phyloP scores from a whole-genome alignment of 176 grass and related monocot genomes.

The Oryza rufipogon region DNA sequence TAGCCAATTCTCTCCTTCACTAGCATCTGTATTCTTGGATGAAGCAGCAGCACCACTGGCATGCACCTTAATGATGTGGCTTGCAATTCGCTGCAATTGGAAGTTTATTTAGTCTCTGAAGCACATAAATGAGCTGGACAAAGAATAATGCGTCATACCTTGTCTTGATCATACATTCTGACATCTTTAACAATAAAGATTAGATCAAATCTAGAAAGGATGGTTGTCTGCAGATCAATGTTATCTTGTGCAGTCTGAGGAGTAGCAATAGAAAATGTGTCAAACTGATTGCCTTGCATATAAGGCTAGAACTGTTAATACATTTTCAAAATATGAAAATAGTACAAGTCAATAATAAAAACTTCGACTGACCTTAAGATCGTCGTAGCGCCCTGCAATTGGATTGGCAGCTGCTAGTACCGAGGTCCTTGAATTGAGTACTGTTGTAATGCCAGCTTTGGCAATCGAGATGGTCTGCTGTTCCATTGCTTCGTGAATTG shows the following conservation, averaged over 20 bases:
- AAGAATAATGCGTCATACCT: slow-evolving; percentile 54
- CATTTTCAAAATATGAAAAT: background rate
- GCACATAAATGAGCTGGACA: background rate
- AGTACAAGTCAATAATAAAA: background rate
- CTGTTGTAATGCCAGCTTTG: slow-evolving; percentile 98
- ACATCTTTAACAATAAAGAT: slow-evolving; percentile 98
- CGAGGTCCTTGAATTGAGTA: slow-evolving; percentile 94
- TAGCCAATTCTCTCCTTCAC: slow-evolving; percentile 95
- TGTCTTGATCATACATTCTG: slow-evolving; percentile 92
- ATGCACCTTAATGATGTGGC: slow-evolving; percentile 96
- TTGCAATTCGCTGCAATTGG: slow-evolving; percentile 67
- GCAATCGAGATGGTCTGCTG: slow-evolving; percentile 99
- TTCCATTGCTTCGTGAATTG: slow-evolving; percentile 99
- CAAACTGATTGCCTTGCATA: background rate
- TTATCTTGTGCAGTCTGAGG: slow-evolving; percentile 94
- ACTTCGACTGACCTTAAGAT: slow-evolving; percentile 69
- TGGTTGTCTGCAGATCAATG: slow-evolving; percentile 97
- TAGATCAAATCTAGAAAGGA: slow-evolving; percentile 94
- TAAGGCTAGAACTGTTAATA: background rate
- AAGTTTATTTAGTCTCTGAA: slow-evolving; percentile 21
- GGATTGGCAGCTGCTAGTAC: slow-evolving; percentile 99
- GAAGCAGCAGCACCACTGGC: slow-evolving; percentile 71
- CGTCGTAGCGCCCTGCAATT: slow-evolving; percentile 85
- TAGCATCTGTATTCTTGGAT: slow-evolving; percentile 51
- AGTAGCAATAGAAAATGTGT: slow-evolving; percentile 17